Base-by-base conservation (phyloP, 441 rosid genomes). In the Populus tomentosa region DNA sequence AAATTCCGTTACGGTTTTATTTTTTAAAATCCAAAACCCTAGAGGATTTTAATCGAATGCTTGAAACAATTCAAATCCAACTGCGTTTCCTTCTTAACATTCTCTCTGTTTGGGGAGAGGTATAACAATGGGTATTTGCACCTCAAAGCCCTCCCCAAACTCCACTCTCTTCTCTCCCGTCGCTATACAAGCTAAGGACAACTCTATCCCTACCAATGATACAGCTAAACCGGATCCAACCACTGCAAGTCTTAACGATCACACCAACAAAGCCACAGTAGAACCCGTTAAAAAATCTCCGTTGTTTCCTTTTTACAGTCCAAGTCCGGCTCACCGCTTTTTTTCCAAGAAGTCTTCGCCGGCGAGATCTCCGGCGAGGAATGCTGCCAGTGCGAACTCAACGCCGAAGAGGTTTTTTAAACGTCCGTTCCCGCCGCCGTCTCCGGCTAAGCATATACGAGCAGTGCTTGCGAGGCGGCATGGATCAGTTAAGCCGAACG, bases 361-460 rank as follows among this genome's bases (percentile, higher is more conserved):
- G 78, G 96, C 84, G 75, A 91, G 93, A 85, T 92, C 97, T 81
- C 94, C 98, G 83, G 92, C 93, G n/a, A 74, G 64, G 81, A 83
- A 73, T 68, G 79, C 78, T 26, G 64, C 82, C 9, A 89, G 90
- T 71, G 88, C 77, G 20, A 89, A 89, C 79, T 89, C 98, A 7
- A 94, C 98, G 13, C 98, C 98, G 13, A 91, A 81, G 50, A 77
- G 97, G 78, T 88, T 94, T 75, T 94, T 93, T 77, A 90, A 79
- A 76, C 79, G 93, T 69, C 95, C 97, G 9, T 94, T 94, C 72
- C 98, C 97, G 4, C 98, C 98, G 40, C 98, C 97, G 10, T 93
- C 98, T 1, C 98, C 98, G 56, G 98, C 98, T 1, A 94, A 93
- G 87, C 98, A 94, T 78, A 90, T 93, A n/a, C n/a, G n/a, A n/a